Base-by-base conservation (phyloP, 2,329 filamentous ascomycete species). In the Trichophyton mentagrophytes region DNA sequence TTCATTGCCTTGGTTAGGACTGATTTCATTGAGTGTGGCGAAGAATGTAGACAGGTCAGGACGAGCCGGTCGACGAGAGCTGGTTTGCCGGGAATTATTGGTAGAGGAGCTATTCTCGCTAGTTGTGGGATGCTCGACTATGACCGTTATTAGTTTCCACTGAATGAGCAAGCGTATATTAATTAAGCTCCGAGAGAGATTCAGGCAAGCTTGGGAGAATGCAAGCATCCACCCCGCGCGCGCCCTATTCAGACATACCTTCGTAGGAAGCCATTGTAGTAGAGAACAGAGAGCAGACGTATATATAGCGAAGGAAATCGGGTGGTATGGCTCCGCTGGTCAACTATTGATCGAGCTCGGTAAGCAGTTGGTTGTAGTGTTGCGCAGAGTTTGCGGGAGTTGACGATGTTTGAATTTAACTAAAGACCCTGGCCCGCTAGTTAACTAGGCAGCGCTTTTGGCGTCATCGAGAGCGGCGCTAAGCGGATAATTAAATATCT, bases 31-130 rank as follows among this genome's bases (percentile, higher is more conserved):
- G 57, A 86, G 80, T 51, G 81, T 80, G 61, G 79, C 78, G 74
- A 85, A 85, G 76, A 86, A 86, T 66, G 82, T 84, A 46, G 80
- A 83, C 46, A 86, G 79, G 69, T 86, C 84, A 30, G 84, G 84
- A 58, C 83, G 80, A n/a, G 64, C 82, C 82, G 60, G 73, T 38
- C 72, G 71, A 17, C 73, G 72, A 64, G 59, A 58, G 58, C 58
- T 61, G 51, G 58, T 65, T 62, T 49, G 59, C 49, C 36, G 25
- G n/a, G 60, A 27, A 2, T 58, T 49, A 46, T 63, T 27, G 25
- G 55, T 25, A 30, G 55, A 53, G 57, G 62, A 64, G 42, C 58
- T 62, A 59, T 69, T 66, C 56, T 69, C 70, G 61, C 73, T 70
- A 61, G 67, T 65, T 53, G 71, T 76, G 59, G 73, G 74, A 66